These are phyloP conservation scores for barley (Hordeum vulgare) DNA, from an alignment of 176 grass and related monocot genomes.

Conservation along the genomic window MorexV3_pseudomolecules_assembly NC_058523.1:164891471-164891970, in stretches of 20 bases:
- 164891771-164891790: constrained; percentile 1
- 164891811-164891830: not conserved
- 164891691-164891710: constrained; percentile 4
- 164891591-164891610: constrained; percentile 14
- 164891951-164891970: constrained; percentile 9
- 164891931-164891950: not conserved
- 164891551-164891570: not conserved
- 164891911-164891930: constrained; percentile 17
- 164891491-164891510: not conserved
- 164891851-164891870: constrained; percentile 14
- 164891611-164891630: constrained; percentile 1
- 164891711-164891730: constrained; percentile 38
- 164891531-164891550: not conserved
- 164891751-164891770: constrained; percentile 51
- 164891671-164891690: not conserved
- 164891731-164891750: constrained; percentile 26
- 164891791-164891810: not conserved
- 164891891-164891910: constrained; percentile 43
- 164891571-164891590: constrained; percentile 15
- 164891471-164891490: not conserved
- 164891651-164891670: not conserved
- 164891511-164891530: not conserved
- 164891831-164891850: not conserved
- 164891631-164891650: not conserved
- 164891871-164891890: constrained; percentile 39